Conservation (phyloP, 2,329 filamentous ascomycete genomes). For the Pseudofabraea citricarpa region DNA sequence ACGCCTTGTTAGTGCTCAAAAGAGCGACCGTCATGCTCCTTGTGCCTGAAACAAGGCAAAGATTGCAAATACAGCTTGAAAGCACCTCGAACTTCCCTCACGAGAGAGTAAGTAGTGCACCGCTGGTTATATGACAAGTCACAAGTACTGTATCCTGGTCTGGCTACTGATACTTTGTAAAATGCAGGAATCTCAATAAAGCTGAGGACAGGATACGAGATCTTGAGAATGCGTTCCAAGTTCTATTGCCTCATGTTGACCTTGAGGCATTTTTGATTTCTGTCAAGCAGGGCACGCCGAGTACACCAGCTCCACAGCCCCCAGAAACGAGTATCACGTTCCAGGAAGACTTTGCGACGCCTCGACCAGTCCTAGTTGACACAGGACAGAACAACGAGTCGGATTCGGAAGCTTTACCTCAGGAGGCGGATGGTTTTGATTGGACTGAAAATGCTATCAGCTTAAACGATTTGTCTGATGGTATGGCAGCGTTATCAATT, state of each 20-base stretch:
- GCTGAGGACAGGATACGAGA: conserved; percentile 13
- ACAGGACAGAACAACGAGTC: neutral
- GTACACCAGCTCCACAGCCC: neutral
- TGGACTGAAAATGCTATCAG: conserved; percentile 11
- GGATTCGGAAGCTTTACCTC: conserved; percentile 11
- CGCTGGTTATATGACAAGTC: neutral
- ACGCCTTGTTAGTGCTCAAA: conserved; percentile 32
- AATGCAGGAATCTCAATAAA: conserved; percentile 9
- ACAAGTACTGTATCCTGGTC: neutral
- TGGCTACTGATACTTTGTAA: neutral
- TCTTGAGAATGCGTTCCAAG: conserved; percentile 10
- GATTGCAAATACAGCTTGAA: conserved; percentile 37
- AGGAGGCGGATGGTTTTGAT: conserved; percentile 16
- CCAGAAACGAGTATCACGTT: neutral
- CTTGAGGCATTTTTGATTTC: conserved; percentile 8
- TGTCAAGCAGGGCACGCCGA: neutral
- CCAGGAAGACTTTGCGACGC: neutral
- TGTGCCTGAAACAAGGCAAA: conserved; percentile 34
- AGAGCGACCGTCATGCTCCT: conserved; percentile 32
- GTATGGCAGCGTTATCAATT: conserved; percentile 32
- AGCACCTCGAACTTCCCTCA: conserved; percentile 34
- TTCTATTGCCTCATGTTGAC: conserved; percentile 13
- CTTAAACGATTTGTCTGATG: conserved; percentile 20
- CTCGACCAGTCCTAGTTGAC: neutral
- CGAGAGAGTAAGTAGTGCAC: conserved; percentile 30